Evolutionary conservation across 768 basidiomycete genomes (phyloP).

Genomic region (Suillus ampliporus): DNA sequence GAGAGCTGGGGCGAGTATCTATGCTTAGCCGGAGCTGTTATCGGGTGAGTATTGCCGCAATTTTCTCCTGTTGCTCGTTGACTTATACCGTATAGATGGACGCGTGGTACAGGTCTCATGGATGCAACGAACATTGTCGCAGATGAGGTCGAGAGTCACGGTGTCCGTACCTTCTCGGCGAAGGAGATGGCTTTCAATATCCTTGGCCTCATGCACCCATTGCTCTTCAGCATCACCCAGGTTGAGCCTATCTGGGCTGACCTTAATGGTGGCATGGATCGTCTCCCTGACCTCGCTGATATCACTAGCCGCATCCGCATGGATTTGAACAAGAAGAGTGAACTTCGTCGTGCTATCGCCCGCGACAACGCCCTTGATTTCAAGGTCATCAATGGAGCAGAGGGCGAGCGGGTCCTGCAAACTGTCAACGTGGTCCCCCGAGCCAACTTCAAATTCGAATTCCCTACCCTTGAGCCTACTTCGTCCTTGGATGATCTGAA

Average conservation of each 20-base stretch:
- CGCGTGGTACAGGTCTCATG: conserved; percentile 98
- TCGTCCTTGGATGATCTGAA: conserved; percentile 75
- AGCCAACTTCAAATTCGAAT: conserved; percentile 97
- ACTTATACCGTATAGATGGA: conserved; percentile 67
- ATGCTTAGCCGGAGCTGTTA: conserved; percentile 96
- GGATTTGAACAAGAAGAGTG: conserved; percentile 83
- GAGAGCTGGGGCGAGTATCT: conserved; percentile 99
- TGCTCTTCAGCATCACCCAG: conserved; percentile 98
- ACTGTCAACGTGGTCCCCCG: conserved; percentile 93
- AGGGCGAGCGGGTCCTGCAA: conserved; percentile 91
- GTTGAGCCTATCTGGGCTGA: conserved; percentile 99
- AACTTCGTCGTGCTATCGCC: conserved; percentile 90
- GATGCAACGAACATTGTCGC: conserved; percentile 93
- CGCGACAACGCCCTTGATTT: conserved; percentile 97
- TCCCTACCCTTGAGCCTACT: conserved; percentile 82
- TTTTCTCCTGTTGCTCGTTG: conserved; percentile 15
- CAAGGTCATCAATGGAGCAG: conserved; percentile 86
- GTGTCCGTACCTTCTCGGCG: conserved; percentile 97
- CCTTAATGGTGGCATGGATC: conserved; percentile 98
- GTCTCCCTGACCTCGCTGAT: conserved; percentile 92
- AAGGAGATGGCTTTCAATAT: conserved; percentile 99
- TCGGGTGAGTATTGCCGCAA: conserved; percentile 66
- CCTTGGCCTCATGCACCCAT: conserved; percentile 97
- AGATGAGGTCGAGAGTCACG: conserved; percentile 89
- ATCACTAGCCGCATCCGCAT: conserved; percentile 87